These are phyloP conservation scores for Orbilia javanica DNA, from an alignment of 2,329 filamentous ascomycete species.

Conservation along the genomic window DNA sequence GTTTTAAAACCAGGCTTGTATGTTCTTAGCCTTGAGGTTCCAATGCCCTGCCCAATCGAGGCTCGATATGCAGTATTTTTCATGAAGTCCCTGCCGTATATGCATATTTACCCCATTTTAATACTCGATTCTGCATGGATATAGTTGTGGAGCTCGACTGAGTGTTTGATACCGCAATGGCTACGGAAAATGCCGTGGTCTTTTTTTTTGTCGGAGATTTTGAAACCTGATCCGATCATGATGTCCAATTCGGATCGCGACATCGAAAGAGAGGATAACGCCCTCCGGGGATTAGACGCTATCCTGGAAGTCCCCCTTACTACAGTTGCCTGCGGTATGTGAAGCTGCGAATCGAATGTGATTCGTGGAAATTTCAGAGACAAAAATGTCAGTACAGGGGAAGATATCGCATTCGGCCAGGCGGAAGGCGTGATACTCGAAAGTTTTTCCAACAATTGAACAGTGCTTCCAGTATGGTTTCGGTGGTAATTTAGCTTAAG, in stretches of 20 bases:
- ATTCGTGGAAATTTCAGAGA: constrained; percentile 30
- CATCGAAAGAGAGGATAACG: constrained; percentile 8
- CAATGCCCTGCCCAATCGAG: neutral
- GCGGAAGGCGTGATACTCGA: neutral
- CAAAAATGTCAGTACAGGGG: neutral
- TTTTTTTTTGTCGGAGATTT: constrained; percentile 10
- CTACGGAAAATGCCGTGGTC: constrained; percentile 15
- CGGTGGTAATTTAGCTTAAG: neutral
- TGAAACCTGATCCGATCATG: constrained; percentile 11
- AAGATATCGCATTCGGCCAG: constrained; percentile 9
- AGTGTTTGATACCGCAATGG: neutral
- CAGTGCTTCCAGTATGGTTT: neutral
- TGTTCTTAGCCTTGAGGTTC: neutral
- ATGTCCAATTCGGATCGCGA: constrained; percentile 13
- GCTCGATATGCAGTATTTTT: neutral
- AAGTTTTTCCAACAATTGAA: neutral
- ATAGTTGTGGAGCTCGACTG: neutral
- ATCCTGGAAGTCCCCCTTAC: neutral
- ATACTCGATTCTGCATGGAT: neutral
- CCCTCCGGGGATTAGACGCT: neutral
- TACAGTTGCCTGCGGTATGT: neutral
- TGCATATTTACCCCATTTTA: constrained; percentile 15
- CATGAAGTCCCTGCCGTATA: neutral
- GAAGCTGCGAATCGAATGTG: neutral
- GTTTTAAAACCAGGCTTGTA: constrained; percentile 7